Conservation (phyloP, 352 stramenopile species). For the Phytophthora litchii region DNA sequence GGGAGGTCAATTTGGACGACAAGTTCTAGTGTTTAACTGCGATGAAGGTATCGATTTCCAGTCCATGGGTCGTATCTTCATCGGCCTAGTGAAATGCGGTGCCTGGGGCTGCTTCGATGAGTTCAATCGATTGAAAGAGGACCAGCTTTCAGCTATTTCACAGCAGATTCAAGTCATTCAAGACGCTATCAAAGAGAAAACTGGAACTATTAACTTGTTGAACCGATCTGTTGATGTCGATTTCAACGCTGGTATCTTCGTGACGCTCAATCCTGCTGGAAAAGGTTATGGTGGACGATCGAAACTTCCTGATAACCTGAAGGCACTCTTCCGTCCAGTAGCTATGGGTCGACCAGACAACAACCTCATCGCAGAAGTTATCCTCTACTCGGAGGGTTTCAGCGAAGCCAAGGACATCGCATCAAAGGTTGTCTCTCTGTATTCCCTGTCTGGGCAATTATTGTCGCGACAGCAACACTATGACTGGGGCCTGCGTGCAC, state of each 20-base stretch:
- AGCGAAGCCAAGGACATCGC: constrained; percentile 88
- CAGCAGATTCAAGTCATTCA: constrained; percentile 97
- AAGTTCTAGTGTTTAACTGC: constrained; percentile 95
- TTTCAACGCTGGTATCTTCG: constrained; percentile 95
- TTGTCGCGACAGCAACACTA: constrained; percentile 93
- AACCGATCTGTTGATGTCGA: constrained; percentile 89
- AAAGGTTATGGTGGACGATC: constrained; percentile 94
- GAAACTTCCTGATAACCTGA: constrained; percentile 95
- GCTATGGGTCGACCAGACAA: constrained; percentile 94
- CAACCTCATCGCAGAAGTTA: constrained; percentile 94
- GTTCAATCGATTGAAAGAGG: constrained; percentile 96
- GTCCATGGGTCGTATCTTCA: constrained; percentile 95
- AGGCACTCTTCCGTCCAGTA: constrained; percentile 94
- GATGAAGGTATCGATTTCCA: constrained; percentile 96
- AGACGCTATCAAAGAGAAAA: constrained; percentile 91
- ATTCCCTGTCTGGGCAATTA: constrained; percentile 85
- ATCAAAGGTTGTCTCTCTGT: constrained; percentile 93
- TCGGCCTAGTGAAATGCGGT: constrained; percentile 94
- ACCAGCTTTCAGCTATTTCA: constrained; percentile 93
- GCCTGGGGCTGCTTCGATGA: constrained; percentile 98
- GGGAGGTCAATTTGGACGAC: constrained; percentile 87
- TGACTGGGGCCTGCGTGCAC: constrained; percentile 92
- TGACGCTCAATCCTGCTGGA: constrained; percentile 94
- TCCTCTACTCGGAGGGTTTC: constrained; percentile 93
- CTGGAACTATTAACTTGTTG: constrained; percentile 77